Evolutionary conservation across 768 basidiomycete species (phyloP), one percentile per base, ranked within the genome.

Genomic region (Boletus rufocinnamomeus): DNA sequence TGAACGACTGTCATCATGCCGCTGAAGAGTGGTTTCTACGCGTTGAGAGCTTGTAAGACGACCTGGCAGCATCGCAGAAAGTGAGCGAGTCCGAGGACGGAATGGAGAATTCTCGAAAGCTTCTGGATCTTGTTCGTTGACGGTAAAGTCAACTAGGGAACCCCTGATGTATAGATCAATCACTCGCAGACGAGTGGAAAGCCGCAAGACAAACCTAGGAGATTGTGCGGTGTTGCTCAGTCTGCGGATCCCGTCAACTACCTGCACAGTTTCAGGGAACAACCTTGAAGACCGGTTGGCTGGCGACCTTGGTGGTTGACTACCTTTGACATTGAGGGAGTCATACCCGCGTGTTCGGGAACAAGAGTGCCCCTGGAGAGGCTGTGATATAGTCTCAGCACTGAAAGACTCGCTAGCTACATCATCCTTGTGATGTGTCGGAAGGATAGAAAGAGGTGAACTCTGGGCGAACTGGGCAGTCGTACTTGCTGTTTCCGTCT

Each of bases 101-200:
- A 37, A 35, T 17, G 8, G 44, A 30, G 65, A 38, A 13, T 23
- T 37, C 19, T 48, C 50, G 8, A 19, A 16, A 17, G n/a, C 30
- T 14, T 45, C 6, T n/a, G 43, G 30, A 40, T 45, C 54, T 14
- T 55, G 50, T 35, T 59, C 46, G 9, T 46, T 28, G 16, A 21
- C 14, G 2, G 23, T 27, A 17, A 25, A 6, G 30, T 44, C 21
- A 9, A 5, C 14, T 2, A 13, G 16, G 19, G 50, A 3, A 2
- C 21, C 34, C 49, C 65, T 63, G 38, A 37, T n/a, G 10, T 4
- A 50, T 35, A 6, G n/a, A 23, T 67, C 17, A 65, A 35, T 46
- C 10, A 14, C 17, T 27, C 19, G 49, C 16, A 38, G 37, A 41
- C 13, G 17, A 49, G 10, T 6, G 2, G 37, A 52, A 50, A n/a